Conservation (phyloP, 2,329 filamentous ascomycete genomes). For the Coniella vitis region DNA sequence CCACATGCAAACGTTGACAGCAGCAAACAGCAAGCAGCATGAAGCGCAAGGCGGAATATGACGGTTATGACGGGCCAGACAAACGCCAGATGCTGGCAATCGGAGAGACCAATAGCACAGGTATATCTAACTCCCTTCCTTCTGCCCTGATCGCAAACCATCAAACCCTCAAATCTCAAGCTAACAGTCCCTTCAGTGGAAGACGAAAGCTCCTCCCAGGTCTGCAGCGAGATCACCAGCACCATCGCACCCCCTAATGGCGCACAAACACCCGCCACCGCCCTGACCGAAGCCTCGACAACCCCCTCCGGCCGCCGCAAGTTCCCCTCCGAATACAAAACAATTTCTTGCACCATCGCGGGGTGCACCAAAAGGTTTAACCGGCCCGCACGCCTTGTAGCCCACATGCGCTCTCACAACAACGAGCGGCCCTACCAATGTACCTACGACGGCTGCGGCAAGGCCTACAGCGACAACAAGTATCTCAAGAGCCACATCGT, state of each 20-base stretch:
- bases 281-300: constrained; percentile 1
- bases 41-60: constrained; percentile 11
- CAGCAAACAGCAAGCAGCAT: constrained; percentile 3
- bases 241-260: not conserved
- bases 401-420: constrained; percentile 78
- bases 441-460: constrained; percentile 62
- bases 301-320: constrained; percentile 27
- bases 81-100: constrained; percentile 1
- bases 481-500: constrained; percentile 83
- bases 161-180: not conserved
- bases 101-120: constrained; percentile 2
- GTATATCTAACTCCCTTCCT: not conserved
- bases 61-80: not conserved
- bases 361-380: constrained; percentile 81
- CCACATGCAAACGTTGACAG: not conserved
- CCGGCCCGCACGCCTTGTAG: constrained; percentile 62
- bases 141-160: not conserved
- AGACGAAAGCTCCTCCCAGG: constrained; percentile 3
- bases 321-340: constrained; percentile 68
- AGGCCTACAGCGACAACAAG: constrained; percentile 79
- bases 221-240: not conserved
- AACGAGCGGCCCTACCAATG: constrained; percentile 79
- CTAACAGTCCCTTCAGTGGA: constrained; percentile 7
- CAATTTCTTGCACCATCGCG: constrained; percentile 65
- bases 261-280: constrained; percentile 5